Conservation (phyloP, 106 monocot genomes). For the Dendrobium chrysotoxum region DNA sequence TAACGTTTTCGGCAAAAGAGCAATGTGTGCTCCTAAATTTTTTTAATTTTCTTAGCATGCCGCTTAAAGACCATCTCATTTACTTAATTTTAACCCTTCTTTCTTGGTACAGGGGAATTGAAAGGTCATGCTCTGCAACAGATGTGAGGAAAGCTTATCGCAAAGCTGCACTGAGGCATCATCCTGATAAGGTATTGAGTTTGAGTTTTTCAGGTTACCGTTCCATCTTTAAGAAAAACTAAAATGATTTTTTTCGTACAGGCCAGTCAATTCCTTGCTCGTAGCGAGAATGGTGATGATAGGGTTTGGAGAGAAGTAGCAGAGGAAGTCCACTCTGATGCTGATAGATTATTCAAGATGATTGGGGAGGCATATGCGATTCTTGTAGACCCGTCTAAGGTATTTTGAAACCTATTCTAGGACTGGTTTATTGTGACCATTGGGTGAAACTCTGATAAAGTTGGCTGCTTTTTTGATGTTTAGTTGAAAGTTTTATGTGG, state of each 20-base stretch:
- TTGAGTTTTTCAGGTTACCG: neutral
- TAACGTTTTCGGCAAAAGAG: neutral
- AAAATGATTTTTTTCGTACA: constrained; percentile 23
- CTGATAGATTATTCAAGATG: constrained; percentile 85
- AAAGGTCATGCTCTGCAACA: constrained; percentile 55
- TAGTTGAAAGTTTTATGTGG: neutral
- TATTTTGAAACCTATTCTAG: constrained; percentile 16
- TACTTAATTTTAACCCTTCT: neutral
- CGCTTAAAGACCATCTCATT: neutral
- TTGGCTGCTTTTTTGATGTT: neutral
- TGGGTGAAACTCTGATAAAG: neutral
- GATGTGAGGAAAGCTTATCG: constrained; percentile 93
- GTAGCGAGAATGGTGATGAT: constrained; percentile 65
- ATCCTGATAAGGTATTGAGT: constrained; percentile 85
- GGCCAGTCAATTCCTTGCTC: constrained; percentile 72
- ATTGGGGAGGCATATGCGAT: constrained; percentile 83
- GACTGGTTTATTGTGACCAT: neutral
- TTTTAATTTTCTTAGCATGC: neutral
- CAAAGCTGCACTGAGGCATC: constrained; percentile 83
- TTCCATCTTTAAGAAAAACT: neutral
- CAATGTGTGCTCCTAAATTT: no score
- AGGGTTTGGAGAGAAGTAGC: constrained; percentile 64
- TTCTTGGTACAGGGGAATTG: constrained; percentile 62
- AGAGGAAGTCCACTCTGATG: constrained; percentile 67
- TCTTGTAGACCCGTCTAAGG: constrained; percentile 84